A percentile compares a stretch with the other conserved stretches of the same genome.
Conservation (phyloP, 371 early-diverging fungal genomes). For the Apophysomyces elegans region DNA sequence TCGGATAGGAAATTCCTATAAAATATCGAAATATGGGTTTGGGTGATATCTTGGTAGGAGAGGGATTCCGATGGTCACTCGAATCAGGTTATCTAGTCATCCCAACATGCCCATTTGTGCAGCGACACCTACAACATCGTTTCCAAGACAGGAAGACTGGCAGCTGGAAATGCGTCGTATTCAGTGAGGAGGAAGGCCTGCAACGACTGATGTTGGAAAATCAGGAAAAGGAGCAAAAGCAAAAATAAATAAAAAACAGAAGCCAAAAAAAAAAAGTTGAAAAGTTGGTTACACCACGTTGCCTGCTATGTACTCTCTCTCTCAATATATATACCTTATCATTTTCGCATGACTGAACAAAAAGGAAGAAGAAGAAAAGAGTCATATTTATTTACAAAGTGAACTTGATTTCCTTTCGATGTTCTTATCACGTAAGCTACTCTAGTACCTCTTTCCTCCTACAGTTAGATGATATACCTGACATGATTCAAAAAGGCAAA, state of each 20-base stretch:
- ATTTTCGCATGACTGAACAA: too few relatives aligned
- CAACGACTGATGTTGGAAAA: neutral
- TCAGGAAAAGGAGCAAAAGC: neutral
- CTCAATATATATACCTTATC: too few relatives aligned
- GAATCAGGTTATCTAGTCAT: constrained; percentile 14
- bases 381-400: too few relatives aligned
- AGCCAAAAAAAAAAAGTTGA: too few relatives aligned
- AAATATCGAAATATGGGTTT: constrained; percentile 27
- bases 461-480: too few relatives aligned
- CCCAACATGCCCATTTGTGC: constrained; percentile 30
- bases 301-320: too few relatives aligned
- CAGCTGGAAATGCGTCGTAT: constrained; percentile 16
- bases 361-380: too few relatives aligned
- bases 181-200: constrained; percentile 22
- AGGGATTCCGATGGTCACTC: constrained; percentile 28
- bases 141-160: neutral
- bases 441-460: too few relatives aligned
- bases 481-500: too few relatives aligned
- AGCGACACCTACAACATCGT: constrained; percentile 22
- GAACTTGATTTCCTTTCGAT: too few relatives aligned
- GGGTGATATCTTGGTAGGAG: constrained; percentile 24
- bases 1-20: constrained; percentile 27
- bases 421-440: too few relatives aligned
- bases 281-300: too few relatives aligned
- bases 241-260: neutral